Evolutionary conservation across 352 stramenopile genomes (phyloP).

Genomic region (Globisporangium echinulatum): DNA sequence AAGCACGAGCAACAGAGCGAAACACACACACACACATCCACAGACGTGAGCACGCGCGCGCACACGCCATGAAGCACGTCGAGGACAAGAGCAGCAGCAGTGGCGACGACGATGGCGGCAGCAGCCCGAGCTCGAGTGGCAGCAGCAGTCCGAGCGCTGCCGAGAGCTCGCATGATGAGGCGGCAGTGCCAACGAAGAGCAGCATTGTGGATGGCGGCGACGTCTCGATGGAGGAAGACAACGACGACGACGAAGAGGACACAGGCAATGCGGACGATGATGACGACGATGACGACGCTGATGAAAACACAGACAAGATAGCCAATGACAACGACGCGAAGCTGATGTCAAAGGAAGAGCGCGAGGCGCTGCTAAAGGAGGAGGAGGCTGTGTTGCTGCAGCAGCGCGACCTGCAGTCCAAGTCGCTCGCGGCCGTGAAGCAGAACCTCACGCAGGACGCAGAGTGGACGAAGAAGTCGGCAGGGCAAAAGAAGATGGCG

Average conservation of each 20-base stretch:
- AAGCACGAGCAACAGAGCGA: not conserved
- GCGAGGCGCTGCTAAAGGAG: conserved; percentile 48
- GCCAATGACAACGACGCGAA: conserved; percentile 21
- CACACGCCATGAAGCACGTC: conserved; percentile 14
- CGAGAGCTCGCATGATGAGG: conserved; percentile 13
- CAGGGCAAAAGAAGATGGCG: conserved; percentile 69
- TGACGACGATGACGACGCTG: conserved; percentile 26
- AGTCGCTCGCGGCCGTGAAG: conserved; percentile 66
- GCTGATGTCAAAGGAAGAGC: conserved; percentile 53
- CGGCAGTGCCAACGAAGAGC: conserved; percentile 10
- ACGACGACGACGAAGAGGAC: conserved; percentile 23
- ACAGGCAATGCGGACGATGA: conserved; percentile 14
- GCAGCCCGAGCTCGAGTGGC: conserved; percentile 12
- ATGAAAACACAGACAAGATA: conserved; percentile 18
- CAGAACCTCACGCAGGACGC: conserved; percentile 49
- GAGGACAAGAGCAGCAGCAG: conserved; percentile 26
- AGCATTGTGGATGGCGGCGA: conserved; percentile 10
- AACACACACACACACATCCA: not conserved
- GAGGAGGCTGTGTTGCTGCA: conserved; percentile 64
- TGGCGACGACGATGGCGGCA: conserved; percentile 17
- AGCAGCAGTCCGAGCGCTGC: conserved; percentile 23
- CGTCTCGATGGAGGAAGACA: conserved; percentile 21
- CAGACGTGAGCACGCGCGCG: not conserved
- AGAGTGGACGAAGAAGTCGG: conserved; percentile 38
- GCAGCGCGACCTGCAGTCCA: conserved; percentile 73